These are phyloP conservation scores for Mycena galopus DNA, from an alignment of 768 basidiomycete genomes.

Conservation along the genomic window DNA sequence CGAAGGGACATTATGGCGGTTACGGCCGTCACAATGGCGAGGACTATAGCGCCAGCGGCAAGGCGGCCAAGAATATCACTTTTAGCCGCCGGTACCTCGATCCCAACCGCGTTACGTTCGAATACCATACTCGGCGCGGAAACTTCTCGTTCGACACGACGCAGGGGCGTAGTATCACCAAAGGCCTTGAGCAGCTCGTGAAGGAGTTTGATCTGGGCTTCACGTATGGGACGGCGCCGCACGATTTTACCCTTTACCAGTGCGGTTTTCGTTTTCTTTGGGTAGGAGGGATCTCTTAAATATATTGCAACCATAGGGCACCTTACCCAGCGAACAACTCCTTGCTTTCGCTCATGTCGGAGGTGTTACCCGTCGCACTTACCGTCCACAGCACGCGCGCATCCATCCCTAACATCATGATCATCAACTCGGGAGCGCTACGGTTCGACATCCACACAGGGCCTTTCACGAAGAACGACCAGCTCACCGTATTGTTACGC, in stretches of 20 bases:
- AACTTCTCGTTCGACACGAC: constrained; percentile 72
- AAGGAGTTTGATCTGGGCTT: constrained; percentile 71
- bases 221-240: constrained; percentile 79
- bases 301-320: constrained; percentile 51
- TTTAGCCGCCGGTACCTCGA: constrained; percentile 58
- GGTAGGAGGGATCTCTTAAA: neutral
- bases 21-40: constrained; percentile 18
- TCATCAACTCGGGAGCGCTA: constrained; percentile 72
- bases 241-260: constrained; percentile 77
- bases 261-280: constrained; percentile 44
- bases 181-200: constrained; percentile 66
- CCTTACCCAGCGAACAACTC: constrained; percentile 74
- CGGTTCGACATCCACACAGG: constrained; percentile 79
- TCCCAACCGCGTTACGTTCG: constrained; percentile 81
- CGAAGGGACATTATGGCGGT: neutral
- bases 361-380: constrained; percentile 67
- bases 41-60: neutral
- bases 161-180: constrained; percentile 65
- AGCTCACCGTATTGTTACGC: constrained; percentile 78
- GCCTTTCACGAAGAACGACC: constrained; percentile 84
- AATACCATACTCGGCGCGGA: constrained; percentile 77
- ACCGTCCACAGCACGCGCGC: constrained; percentile 74
- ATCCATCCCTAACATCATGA: constrained; percentile 70
- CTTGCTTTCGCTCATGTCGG: constrained; percentile 60
- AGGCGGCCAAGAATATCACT: constrained; percentile 60